Conservation (phyloP, 176 grass and related monocot genomes). For the Triticum monococcum region DNA sequence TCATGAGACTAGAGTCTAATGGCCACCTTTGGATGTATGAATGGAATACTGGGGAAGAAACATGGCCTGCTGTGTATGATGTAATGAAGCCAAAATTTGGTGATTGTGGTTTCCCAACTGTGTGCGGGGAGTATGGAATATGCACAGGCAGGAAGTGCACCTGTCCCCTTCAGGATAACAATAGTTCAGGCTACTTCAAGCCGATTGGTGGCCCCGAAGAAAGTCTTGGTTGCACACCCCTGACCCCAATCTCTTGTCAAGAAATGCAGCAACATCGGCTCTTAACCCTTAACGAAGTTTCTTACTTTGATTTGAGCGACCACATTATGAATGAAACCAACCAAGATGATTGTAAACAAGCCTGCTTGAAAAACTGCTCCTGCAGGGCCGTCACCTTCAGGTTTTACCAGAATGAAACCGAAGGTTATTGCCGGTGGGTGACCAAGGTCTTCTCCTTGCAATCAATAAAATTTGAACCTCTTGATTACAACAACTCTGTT, state of each 20-base stretch:
- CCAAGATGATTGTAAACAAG: too few relatives aligned
- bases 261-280: neutral
- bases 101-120: slow-evolving; percentile 36
- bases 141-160: neutral
- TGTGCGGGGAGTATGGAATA: too few relatives aligned
- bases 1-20: too few relatives aligned
- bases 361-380: too few relatives aligned
- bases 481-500: neutral
- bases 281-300: slow-evolving; percentile 10
- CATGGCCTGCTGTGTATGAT: too few relatives aligned
- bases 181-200: neutral
- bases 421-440: too few relatives aligned
- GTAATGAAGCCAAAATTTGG: too few relatives aligned
- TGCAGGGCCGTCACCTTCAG: too few relatives aligned
- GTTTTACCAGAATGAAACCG: too few relatives aligned
- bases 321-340: neutral
- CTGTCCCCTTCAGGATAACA: slow-evolving; percentile 7
- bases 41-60: too few relatives aligned
- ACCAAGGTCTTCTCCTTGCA: too few relatives aligned
- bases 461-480: neutral
- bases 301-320: neutral
- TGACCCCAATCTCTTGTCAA: neutral
- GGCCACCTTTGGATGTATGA: too few relatives aligned
- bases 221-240: slow-evolving; percentile 1
- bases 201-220: slow-evolving; percentile 2